Conservation (phyloP, 495 filamentous ascomycete species). For the Aspergillus nanangensis region DNA sequence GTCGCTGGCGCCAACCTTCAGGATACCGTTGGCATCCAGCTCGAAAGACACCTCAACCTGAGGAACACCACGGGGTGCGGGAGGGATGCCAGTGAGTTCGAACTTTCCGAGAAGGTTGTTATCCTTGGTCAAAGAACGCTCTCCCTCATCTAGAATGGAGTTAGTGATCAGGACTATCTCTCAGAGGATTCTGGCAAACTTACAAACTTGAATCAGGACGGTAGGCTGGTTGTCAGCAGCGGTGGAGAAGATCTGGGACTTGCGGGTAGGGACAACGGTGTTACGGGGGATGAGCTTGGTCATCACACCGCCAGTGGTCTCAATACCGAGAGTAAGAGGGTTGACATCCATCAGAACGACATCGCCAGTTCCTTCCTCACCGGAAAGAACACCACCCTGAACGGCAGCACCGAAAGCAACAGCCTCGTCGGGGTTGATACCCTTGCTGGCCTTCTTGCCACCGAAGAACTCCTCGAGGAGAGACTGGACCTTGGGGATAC, state of each 20-base stretch:
- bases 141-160: conserved; percentile 63
- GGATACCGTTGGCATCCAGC: conserved; percentile 94
- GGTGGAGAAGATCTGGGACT: conserved; percentile 97
- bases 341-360: conserved; percentile 98
- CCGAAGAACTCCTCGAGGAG: conserved; percentile 94
- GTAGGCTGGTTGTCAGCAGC: conserved; percentile 98
- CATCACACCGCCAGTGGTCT: conserved; percentile 98
- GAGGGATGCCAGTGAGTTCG: conserved; percentile 91
- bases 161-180: conserved; percentile 7
- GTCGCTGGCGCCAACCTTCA: conserved; percentile 91
- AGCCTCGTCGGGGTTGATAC: conserved; percentile 98
- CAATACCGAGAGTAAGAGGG: conserved; percentile 95
- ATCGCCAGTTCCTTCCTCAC: conserved; percentile 70
- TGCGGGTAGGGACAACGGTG: conserved; percentile 93
- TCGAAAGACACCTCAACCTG: conserved; percentile 99
- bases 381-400: conserved; percentile 91
- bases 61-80: conserved; percentile 90
- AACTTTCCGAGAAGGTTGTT: conserved; percentile 98
- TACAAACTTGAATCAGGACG: conserved; percentile 91
- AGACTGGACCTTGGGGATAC: conserved; percentile 94
- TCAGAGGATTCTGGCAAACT: conserved; percentile 8
- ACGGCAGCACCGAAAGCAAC: conserved; percentile 97
- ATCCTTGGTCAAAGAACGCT: conserved; percentile 93
- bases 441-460: conserved; percentile 95
- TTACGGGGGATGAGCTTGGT: conserved; percentile 95